Base-by-base conservation (phyloP, 805 yeast genomes). In the Maudiozyma turicensis region DNA sequence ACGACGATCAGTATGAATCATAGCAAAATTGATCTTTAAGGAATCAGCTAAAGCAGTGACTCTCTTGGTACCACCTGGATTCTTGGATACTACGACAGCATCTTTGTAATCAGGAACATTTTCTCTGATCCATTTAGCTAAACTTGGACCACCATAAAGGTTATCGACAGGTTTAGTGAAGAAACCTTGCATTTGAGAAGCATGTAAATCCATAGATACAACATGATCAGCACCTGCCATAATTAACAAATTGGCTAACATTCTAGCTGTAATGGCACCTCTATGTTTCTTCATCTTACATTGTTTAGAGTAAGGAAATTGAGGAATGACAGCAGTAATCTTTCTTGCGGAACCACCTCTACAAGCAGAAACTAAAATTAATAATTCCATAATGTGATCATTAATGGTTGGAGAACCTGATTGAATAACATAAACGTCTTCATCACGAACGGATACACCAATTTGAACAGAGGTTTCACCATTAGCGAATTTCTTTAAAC, bases 141-240 rank as follows among this genome's bases (percentile, higher is more conserved):
- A 76, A 40, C 96, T 86, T 45, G 99, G 99, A 2, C 95, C 96
- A 30, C 97, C 97, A 61, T 88, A 89, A 52, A 93, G 72, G 67
- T 93, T 93, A 68, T 93, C 99, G 30, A 93, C 99, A 0, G 99
- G 99, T 59, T 89, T 90, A 34, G 95, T 78, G 73, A 93, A 93
- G 65, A 93, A 93, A 11, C 99, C 99, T 72, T 93, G 99, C 99
- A 93, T 93, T 70, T 93, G 99, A 35, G 96, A 82, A 30, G 99
- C 99, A 58, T 80, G 82, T 56, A 93, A 73, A 64, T 93, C 99
- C 97, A 93, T 90, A 3, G 96, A 87, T 39, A 93, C 91, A 50
- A 93, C 95, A 68, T 93, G 99, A 69, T 93, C 98, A 29, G 98
- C 99, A 58, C 99, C 99, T 3, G 99, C 98, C 95, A 93, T 95